Evolutionary conservation across 768 basidiomycete genomes (phyloP).

Genomic region (Lactarius trivialis): DNA sequence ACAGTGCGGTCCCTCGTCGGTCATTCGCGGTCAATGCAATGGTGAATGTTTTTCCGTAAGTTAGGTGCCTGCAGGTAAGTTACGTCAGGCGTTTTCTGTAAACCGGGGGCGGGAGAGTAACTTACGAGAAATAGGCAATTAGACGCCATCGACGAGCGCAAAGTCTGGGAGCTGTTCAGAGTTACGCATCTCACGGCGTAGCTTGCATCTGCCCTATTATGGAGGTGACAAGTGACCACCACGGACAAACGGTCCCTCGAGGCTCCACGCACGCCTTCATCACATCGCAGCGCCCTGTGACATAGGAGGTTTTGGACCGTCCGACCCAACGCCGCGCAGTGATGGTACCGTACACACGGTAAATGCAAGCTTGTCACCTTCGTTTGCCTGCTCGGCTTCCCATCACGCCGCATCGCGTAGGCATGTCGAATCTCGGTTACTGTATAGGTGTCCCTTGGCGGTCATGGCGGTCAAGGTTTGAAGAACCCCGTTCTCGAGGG

Average conservation of each 20-base stretch:
- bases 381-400: neutral
- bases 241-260: neutral
- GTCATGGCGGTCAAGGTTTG: neutral
- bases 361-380: neutral
- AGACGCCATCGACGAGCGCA: neutral
- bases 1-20: neutral
- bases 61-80: neutral
- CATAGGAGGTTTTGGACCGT: neutral
- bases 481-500: too few species aligned
- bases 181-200: neutral
- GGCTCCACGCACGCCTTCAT: neutral
- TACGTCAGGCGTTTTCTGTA: neutral
- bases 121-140: neutral
- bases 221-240: neutral
- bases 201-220: neutral
- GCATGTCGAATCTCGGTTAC: neutral
- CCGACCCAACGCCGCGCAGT: neutral
- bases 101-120: neutral
- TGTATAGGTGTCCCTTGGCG: neutral
- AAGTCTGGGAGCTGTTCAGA: too few species aligned
- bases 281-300: neutral
- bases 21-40: neutral
- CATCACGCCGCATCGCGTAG: neutral
- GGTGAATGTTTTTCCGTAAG: too few species aligned
- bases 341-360: neutral